phyloP scores from a whole-genome alignment of 768 basidiomycete species.

The Suillus placidus region DNA sequence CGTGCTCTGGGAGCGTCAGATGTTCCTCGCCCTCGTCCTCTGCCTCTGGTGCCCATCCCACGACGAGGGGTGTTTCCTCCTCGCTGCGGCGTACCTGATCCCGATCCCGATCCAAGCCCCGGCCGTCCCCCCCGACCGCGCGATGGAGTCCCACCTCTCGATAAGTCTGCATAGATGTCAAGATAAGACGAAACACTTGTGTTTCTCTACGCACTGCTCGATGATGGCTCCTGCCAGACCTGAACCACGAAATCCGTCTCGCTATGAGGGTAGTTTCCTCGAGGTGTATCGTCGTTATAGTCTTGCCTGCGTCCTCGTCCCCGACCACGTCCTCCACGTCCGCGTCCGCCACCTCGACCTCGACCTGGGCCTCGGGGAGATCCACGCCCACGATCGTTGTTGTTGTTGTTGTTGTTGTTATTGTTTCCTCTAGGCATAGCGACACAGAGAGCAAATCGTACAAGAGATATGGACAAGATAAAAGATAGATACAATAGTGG shows the following conservation, averaged over 20 bases:
- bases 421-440: slow-evolving; percentile 24
- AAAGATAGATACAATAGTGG: slow-evolving; percentile 8
- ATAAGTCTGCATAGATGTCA: slow-evolving; percentile 15
- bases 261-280: slow-evolving; percentile 24
- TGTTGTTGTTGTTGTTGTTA: slow-evolving; percentile 4
- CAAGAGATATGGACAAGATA: slow-evolving; percentile 10
- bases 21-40: slow-evolving; percentile 28
- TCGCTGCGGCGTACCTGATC: slow-evolving; percentile 1
- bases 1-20: slow-evolving; percentile 6
- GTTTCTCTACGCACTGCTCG: slow-evolving; percentile 19
- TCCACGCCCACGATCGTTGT: slow-evolving; percentile 28
- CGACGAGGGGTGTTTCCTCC: slow-evolving; percentile 6
- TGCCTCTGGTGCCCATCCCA: slow-evolving; percentile 15
- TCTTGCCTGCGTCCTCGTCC: background rate
- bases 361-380: slow-evolving; percentile 24
- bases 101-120: slow-evolving; percentile 17
- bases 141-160: slow-evolving; percentile 10
- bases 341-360: slow-evolving; percentile 22
- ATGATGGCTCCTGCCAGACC: slow-evolving; percentile 21
- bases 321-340: slow-evolving; percentile 16
- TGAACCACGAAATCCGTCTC: slow-evolving; percentile 31
- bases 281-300: background rate
- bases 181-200: slow-evolving; percentile 1
- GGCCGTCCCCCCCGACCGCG: slow-evolving; percentile 12
- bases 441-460: background rate